Evolutionary conservation across 306 rosid species (phyloP).

Genomic region (Prinsepia uniflora): DNA sequence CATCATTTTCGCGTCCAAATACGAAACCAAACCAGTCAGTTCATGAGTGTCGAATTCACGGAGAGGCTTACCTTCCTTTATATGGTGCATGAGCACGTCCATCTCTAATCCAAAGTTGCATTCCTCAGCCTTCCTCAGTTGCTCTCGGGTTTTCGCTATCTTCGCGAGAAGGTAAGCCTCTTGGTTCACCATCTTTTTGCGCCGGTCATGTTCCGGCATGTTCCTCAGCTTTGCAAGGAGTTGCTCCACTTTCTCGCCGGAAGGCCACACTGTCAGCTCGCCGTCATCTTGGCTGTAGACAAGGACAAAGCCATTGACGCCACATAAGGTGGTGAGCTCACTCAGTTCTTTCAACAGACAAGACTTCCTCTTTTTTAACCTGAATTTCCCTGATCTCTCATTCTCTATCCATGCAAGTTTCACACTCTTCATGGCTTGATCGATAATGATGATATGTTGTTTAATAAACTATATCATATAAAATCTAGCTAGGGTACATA

Average conservation of each 20-base stretch:
- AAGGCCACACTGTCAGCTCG: constrained; percentile 31
- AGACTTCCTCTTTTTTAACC: constrained; percentile 29
- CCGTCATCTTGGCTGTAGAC: constrained; percentile 16
- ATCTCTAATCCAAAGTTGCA: neutral
- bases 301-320: constrained; percentile 27
- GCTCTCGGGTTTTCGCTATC: neutral
- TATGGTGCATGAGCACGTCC: neutral
- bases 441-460: too few species aligned
- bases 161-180: neutral
- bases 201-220: neutral
- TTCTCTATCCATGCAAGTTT: constrained; percentile 31
- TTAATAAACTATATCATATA: too few species aligned
- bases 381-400: constrained; percentile 30
- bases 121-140: too few species aligned
- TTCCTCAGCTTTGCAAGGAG: neutral
- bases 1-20: neutral
- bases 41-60: neutral
- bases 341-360: constrained; percentile 36
- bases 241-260: constrained; percentile 2
- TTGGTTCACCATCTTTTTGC: neutral
- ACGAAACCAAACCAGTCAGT: neutral
- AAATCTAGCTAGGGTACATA: too few species aligned
- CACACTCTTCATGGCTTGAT: constrained; percentile 35
- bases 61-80: neutral
- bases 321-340: constrained; percentile 38